These are phyloP conservation scores for Obelidium mucronatum DNA, from an alignment of 192 early-diverging fungal species.

Conservation along the genomic window DNA sequence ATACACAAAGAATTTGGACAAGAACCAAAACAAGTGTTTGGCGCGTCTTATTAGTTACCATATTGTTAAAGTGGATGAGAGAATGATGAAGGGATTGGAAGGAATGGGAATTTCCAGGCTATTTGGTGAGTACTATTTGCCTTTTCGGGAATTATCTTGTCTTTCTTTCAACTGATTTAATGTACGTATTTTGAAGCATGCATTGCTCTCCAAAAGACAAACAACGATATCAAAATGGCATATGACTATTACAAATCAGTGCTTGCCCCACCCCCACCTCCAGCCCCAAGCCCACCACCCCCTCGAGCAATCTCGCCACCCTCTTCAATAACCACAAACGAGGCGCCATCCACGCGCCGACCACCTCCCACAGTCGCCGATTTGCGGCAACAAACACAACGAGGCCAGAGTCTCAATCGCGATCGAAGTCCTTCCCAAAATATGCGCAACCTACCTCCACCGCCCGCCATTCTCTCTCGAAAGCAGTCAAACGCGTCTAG, in stretches of 20 bases:
- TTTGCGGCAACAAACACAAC: conserved; percentile 17
- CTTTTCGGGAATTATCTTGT: neutral
- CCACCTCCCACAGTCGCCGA: conserved; percentile 18
- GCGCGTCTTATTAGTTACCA: conserved; percentile 51
- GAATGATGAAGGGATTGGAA: conserved; percentile 45
- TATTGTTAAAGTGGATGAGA: conserved; percentile 46
- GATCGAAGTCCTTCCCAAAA: conserved; percentile 7
- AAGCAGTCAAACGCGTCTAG: conserved; percentile 2
- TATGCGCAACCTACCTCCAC: neutral
- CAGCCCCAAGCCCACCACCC: neutral
- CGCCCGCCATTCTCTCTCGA: no score
- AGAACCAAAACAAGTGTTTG: conserved; percentile 47
- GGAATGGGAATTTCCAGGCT: conserved; percentile 46
- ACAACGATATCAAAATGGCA: conserved; percentile 53
- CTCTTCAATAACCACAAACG: neutral
- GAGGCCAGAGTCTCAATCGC: neutral
- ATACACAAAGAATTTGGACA: conserved; percentile 49
- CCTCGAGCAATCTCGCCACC: neutral
- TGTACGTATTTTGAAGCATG: conserved; percentile 25
- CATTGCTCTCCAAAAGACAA: conserved; percentile 54
- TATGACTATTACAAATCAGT: conserved; percentile 32
- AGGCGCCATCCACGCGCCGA: neutral
- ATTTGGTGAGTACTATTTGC: conserved; percentile 41
- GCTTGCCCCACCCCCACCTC: conserved; percentile 5
- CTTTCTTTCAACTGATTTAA: neutral